phyloP scores from a whole-genome alignment of 192 early-diverging fungal genomes.

The Chytriomyces confervae region DNA sequence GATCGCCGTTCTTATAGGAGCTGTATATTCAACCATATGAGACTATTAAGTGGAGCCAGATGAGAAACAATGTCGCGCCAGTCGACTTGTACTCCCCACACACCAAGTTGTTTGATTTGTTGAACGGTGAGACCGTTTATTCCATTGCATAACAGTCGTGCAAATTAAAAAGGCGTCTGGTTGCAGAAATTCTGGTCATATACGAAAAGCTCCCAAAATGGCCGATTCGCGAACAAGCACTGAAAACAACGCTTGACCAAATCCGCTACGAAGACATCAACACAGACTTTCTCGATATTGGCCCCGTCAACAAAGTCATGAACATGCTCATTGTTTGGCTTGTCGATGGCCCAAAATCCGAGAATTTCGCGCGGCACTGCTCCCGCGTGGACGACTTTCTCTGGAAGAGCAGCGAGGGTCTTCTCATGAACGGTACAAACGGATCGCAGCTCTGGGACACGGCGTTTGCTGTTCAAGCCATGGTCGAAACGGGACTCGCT shows the following conservation, averaged over 20 bases:
- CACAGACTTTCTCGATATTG: constrained; percentile 87
- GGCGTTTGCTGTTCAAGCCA: constrained; percentile 84
- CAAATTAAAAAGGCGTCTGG: constrained; percentile 2
- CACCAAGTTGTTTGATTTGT: constrained; percentile 73
- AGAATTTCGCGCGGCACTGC: constrained; percentile 76
- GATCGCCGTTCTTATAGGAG: constrained; percentile 52
- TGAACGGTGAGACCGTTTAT: constrained; percentile 60
- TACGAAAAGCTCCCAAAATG: constrained; percentile 75
- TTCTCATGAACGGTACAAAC: constrained; percentile 96
- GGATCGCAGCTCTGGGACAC: constrained; percentile 98
- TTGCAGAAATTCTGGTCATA: constrained; percentile 51
- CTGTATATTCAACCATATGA: constrained; percentile 88
- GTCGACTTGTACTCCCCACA: constrained; percentile 88
- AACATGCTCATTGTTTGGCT: constrained; percentile 89
- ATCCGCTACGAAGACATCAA: constrained; percentile 89
- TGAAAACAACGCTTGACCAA: constrained; percentile 78
- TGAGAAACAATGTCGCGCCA: constrained; percentile 80
- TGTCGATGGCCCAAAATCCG: constrained; percentile 83
- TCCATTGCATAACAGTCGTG: not conserved
- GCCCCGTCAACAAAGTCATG: constrained; percentile 93
- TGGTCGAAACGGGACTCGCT: constrained; percentile 76
- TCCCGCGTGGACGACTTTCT: constrained; percentile 81
- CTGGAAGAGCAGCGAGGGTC: constrained; percentile 89
- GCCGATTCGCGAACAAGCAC: constrained; percentile 68
- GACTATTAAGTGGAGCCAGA: constrained; percentile 78